Evolutionary conservation across 179 eudicot genomes (phyloP).

Genomic region (Drosera spatulata): DNA sequence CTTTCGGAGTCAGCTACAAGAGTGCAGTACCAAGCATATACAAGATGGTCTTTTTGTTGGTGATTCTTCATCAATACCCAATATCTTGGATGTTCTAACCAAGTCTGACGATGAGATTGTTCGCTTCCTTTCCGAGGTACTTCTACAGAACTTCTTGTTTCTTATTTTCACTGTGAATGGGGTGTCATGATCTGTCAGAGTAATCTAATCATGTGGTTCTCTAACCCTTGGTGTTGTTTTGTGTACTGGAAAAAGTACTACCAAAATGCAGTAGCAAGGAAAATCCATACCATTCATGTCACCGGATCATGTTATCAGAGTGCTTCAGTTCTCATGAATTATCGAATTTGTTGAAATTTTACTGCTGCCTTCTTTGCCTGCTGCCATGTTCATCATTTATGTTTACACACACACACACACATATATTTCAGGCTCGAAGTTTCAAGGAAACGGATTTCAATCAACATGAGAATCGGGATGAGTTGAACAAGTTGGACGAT

Average conservation of each 20-base stretch:
- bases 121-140: slow-evolving; percentile 53
- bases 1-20: slow-evolving; percentile 52
- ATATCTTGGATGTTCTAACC: slow-evolving; percentile 40
- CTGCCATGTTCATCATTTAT: not conserved
- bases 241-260: too few species aligned
- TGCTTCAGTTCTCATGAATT: too few species aligned
- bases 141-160: not conserved
- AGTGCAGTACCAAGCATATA: slow-evolving; percentile 35
- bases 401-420: not conserved
- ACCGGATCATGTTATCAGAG: too few species aligned
- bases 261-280: too few species aligned
- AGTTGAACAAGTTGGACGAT: slow-evolving; percentile 17
- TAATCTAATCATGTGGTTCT: too few species aligned
- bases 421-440: slow-evolving; percentile 44
- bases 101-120: slow-evolving; percentile 54
- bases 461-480: slow-evolving; percentile 7
- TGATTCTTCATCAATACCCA: slow-evolving; percentile 39
- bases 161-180: too few species aligned
- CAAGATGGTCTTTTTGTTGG: slow-evolving; percentile 27
- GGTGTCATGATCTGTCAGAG: too few species aligned
- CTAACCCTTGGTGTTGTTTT: too few species aligned
- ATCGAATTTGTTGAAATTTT: too few species aligned
- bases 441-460: slow-evolving; percentile 20
- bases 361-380: not conserved
- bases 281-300: too few species aligned